A percentile compares a stretch with the other conserved stretches of the same genome.
phyloP scores from a whole-genome alignment of 192 early-diverging fungal genomes.

The Dispira parvispora region DNA sequence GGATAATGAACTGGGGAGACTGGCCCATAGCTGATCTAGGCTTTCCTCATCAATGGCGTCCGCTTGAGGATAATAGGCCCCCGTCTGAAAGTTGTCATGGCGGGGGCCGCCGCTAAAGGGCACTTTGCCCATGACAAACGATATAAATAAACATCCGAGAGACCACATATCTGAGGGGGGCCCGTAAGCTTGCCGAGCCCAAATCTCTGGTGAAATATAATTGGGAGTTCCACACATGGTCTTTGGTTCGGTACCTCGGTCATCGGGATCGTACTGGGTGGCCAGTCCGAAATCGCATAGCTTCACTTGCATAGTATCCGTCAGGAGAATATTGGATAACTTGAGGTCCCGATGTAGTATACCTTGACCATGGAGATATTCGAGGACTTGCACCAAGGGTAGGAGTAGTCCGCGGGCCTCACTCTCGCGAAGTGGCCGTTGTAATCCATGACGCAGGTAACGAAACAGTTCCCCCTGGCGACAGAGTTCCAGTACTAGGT shows the following conservation, averaged over 20 bases:
- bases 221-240: conserved; percentile 68
- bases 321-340: conserved; percentile 52
- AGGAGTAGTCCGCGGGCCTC: conserved; percentile 36
- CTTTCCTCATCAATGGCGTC: background rate
- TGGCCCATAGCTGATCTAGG: conserved; percentile 1
- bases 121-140: conserved; percentile 49
- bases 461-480: conserved; percentile 22
- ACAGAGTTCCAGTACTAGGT: conserved; percentile 60
- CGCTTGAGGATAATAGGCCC: background rate
- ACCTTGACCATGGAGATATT: conserved; percentile 41
- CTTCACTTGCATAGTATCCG: conserved; percentile 32
- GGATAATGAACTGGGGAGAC: conserved; percentile 35
- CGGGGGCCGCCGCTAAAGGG: conserved; percentile 37
- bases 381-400: conserved; percentile 37
- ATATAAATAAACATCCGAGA: conserved; percentile 55
- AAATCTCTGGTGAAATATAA: conserved; percentile 64
- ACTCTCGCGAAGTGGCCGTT: conserved; percentile 29
- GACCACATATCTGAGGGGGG: conserved; percentile 61
- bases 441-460: conserved; percentile 19
- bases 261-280: conserved; percentile 23
- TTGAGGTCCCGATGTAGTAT: conserved; percentile 67
- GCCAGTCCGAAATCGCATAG: conserved; percentile 71
- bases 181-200: conserved; percentile 52
- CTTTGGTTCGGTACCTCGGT: conserved; percentile 36
- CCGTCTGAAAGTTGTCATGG: no score